These are phyloP conservation scores for Falciphora oryzae DNA, from an alignment of 2,329 filamentous ascomycete species.

Conservation along the genomic window DNA sequence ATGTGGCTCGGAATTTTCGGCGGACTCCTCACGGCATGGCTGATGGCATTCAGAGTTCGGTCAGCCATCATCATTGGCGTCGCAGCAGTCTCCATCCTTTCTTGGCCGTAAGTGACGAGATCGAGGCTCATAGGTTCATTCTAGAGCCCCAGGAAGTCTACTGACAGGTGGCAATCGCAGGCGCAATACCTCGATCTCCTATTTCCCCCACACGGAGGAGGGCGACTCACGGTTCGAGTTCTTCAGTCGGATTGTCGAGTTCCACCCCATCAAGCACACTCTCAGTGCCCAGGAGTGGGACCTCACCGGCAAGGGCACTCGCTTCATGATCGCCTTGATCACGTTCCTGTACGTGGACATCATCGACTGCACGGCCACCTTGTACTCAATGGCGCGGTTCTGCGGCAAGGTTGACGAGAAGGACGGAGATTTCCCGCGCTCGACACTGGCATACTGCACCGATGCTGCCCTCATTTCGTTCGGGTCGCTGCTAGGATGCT, in stretches of 20 bases:
- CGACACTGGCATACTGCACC: conserved; percentile 70
- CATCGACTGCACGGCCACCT: conserved; percentile 69
- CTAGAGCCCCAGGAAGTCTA: conserved; percentile 6
- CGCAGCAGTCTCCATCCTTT: conserved; percentile 63
- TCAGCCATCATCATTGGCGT: conserved; percentile 72
- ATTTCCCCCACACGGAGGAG: conserved; percentile 61
- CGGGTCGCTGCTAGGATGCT: conserved; percentile 61
- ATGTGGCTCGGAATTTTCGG: conserved; percentile 86
- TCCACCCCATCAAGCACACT: conserved; percentile 61
- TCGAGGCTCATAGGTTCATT: not conserved
- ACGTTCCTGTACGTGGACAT: conserved; percentile 78
- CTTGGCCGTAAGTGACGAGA: conserved; percentile 57
- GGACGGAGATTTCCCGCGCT: conserved; percentile 79
- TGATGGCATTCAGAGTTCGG: conserved; percentile 75
- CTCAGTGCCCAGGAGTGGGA: conserved; percentile 63
- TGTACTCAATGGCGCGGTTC: conserved; percentile 79
- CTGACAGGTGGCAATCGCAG: conserved; percentile 28
- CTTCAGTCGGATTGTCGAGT: conserved; percentile 66
- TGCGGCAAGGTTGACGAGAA: conserved; percentile 48
- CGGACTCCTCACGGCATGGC: conserved; percentile 70
- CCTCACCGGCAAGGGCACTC: conserved; percentile 45
- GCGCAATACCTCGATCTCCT: conserved; percentile 62
- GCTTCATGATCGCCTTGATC: conserved; percentile 66
- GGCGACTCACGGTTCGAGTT: conserved; percentile 63
- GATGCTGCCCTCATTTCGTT: conserved; percentile 68